These are phyloP conservation scores for Rubus idaeus DNA, from an alignment of 306 rosid genomes.

Conservation along the genomic window DNA sequence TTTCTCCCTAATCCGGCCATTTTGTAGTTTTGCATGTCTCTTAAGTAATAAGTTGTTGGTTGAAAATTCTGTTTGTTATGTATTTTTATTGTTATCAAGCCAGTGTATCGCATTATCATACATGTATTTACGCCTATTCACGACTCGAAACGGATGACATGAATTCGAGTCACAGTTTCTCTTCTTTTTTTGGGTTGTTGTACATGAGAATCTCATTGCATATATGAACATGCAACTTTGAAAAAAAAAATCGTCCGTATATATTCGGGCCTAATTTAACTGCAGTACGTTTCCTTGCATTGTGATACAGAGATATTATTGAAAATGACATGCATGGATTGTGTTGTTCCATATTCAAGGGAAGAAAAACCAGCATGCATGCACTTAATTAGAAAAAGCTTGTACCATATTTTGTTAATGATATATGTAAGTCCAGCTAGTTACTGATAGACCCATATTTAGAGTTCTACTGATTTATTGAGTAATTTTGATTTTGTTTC, in stretches of 20 bases:
- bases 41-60: no score
- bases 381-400: neutral
- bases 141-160: neutral
- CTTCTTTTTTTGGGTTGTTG: neutral
- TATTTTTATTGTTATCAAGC: no score
- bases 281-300: neutral
- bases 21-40: neutral
- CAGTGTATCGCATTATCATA: neutral
- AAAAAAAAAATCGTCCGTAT: no score
- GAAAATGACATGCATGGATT: neutral
- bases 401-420: neutral
- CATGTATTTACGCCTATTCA: neutral
- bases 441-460: neutral
- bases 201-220: neutral
- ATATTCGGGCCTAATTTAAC: neutral
- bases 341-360: neutral
- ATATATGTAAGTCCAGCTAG: no score
- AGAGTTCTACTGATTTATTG: neutral
- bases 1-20: neutral
- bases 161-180: neutral
- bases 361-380: neutral
- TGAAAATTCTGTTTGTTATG: neutral
- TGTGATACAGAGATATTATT: neutral
- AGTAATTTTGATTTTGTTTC: neutral
- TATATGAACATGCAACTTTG: neutral